These are phyloP conservation scores for Trichocladium antarcticum DNA, from an alignment of 495 filamentous ascomycete genomes.

Conservation along the genomic window DNA sequence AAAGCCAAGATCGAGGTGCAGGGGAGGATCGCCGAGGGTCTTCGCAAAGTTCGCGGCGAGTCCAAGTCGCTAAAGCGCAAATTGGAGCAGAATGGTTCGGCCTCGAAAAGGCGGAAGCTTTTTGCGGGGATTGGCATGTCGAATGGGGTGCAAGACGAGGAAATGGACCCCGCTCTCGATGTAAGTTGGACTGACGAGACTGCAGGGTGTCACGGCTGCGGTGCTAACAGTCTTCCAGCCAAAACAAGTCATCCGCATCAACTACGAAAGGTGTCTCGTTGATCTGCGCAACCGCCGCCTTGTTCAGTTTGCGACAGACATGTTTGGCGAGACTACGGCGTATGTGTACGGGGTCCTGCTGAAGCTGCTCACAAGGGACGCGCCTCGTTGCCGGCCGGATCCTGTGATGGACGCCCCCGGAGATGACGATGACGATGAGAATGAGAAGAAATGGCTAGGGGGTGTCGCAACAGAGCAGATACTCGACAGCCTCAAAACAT, in stretches of 20 bases:
- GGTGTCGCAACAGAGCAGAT: constrained; percentile 40
- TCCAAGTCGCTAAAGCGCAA: constrained; percentile 40
- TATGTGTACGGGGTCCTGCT: constrained; percentile 68
- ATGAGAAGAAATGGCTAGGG: constrained; percentile 12
- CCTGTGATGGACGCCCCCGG: constrained; percentile 42
- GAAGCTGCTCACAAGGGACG: constrained; percentile 53
- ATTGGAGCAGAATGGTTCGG: constrained; percentile 30
- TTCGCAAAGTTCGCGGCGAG: constrained; percentile 39
- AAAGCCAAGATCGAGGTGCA: constrained; percentile 49
- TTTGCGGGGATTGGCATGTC: constrained; percentile 25
- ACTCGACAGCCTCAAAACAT: constrained; percentile 29
- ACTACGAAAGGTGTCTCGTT: constrained; percentile 75
- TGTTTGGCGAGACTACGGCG: constrained; percentile 52
- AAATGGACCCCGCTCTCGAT: constrained; percentile 29
- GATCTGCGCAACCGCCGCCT: constrained; percentile 69
- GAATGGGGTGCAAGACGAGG: constrained; percentile 27
- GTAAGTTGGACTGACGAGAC: constrained; percentile 17
- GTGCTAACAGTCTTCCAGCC: constrained; percentile 29
- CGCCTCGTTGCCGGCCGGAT: constrained; percentile 53
- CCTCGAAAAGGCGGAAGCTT: constrained; percentile 40
- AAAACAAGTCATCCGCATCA: constrained; percentile 62
- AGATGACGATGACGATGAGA: constrained; percentile 41
- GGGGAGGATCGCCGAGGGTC: constrained; percentile 42
- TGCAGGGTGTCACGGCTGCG: too few species aligned
- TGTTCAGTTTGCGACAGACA: constrained; percentile 47